These are phyloP conservation scores for Xylariomycetidae sp. DNA, from an alignment of 2,329 filamentous ascomycete species.

Conservation along the genomic window DNA sequence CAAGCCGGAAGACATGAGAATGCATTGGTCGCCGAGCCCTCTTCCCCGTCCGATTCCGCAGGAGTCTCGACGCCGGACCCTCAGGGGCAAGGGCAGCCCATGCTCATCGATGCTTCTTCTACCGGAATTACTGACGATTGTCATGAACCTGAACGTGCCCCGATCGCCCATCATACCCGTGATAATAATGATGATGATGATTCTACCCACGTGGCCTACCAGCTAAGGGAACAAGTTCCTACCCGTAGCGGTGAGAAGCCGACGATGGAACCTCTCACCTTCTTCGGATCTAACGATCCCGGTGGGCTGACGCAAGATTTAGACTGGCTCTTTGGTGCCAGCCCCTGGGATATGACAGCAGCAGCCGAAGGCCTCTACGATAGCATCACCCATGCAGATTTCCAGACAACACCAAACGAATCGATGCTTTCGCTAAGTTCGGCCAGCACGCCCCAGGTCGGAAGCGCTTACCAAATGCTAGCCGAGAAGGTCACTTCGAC, in stretches of 20 bases:
- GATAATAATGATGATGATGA: no score
- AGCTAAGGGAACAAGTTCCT: no score
- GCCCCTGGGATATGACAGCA: background rate
- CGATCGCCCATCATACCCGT: background rate
- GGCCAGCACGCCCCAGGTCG: background rate
- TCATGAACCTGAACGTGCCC: background rate
- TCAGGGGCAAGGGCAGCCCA: background rate
- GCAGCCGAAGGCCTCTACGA: background rate
- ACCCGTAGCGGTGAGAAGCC: no score
- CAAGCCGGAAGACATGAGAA: background rate
- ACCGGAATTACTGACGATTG: background rate
- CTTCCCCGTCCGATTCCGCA: no score
- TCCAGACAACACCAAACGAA: no score
- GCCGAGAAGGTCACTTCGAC: background rate
- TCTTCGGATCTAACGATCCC: background rate
- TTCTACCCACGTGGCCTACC: no score
- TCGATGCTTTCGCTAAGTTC: no score
- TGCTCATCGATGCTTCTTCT: background rate
- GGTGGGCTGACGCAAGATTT: background rate
- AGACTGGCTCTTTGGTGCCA: background rate
- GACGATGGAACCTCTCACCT: background rate
- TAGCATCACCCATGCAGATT: no score
- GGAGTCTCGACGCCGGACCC: background rate
- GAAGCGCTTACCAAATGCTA: background rate
- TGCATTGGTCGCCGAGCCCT: background rate